phyloP scores from a whole-genome alignment of 768 basidiomycete species.

The Boletellus ananiceps region DNA sequence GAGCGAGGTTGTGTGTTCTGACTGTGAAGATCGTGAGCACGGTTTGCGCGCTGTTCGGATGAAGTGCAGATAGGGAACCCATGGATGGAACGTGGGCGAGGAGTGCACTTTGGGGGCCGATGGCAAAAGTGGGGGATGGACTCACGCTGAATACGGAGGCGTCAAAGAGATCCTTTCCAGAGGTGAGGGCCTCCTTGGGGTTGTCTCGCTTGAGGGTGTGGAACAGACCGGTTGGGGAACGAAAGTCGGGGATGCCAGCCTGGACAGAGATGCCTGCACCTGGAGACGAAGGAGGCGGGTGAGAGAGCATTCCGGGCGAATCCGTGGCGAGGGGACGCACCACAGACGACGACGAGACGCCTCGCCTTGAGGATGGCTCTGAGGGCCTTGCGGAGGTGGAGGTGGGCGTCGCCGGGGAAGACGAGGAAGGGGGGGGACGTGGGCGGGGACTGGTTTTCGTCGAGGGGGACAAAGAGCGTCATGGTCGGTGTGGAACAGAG shows the following conservation, averaged over 20 bases:
- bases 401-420: constrained; percentile 39
- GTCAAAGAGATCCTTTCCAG: constrained; percentile 87
- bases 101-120: not conserved
- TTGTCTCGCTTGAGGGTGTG: constrained; percentile 74
- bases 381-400: constrained; percentile 51
- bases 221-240: constrained; percentile 78
- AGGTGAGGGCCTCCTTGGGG: constrained; percentile 62
- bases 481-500: constrained; percentile 35
- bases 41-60: constrained; percentile 2
- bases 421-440: constrained; percentile 53
- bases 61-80: not conserved
- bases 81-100: not conserved
- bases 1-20: constrained; percentile 66
- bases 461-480: constrained; percentile 64
- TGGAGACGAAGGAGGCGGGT: constrained; percentile 23
- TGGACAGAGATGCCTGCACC: constrained; percentile 88
- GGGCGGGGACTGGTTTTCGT: constrained; percentile 43
- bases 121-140: not conserved
- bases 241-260: constrained; percentile 87
- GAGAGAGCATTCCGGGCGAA: constrained; percentile 5
- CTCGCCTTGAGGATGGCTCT: constrained; percentile 74
- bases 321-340: constrained; percentile 41
- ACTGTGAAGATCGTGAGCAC: constrained; percentile 40
- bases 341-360: constrained; percentile 82
- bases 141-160: constrained; percentile 84